These are phyloP conservation scores for Baorangia bicolor DNA, from an alignment of 768 basidiomycete species.

Conservation along the genomic window DNA sequence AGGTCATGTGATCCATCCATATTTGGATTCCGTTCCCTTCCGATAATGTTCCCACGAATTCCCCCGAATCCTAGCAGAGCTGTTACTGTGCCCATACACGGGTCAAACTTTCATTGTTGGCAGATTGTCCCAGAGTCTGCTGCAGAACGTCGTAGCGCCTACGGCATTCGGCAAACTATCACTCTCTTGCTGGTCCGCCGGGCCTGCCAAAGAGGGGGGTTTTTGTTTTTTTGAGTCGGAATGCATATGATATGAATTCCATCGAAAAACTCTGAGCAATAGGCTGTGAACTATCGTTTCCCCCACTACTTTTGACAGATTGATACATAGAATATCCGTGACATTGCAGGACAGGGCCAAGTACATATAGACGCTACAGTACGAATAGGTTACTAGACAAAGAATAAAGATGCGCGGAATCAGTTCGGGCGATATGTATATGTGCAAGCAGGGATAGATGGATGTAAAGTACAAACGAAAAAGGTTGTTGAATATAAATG, in stretches of 20 bases:
- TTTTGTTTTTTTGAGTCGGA: not conserved
- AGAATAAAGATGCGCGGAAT: not conserved
- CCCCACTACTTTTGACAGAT: too few relatives aligned
- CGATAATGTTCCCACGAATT: not conserved
- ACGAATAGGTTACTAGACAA: not conserved
- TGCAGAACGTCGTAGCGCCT: too few relatives aligned
- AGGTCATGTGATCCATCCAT: not conserved
- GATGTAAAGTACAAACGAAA: not conserved
- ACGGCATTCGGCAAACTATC: too few relatives aligned
- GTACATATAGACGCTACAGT: not conserved
- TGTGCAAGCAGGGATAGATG: not conserved
- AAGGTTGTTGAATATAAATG: not conserved
- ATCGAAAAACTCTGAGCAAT: too few relatives aligned
- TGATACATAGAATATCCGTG: too few relatives aligned
- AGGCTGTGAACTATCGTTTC: too few relatives aligned
- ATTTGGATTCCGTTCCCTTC: constrained; percentile 4
- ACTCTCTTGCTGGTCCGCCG: too few relatives aligned
- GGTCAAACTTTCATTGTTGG: too few relatives aligned
- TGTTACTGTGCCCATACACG: too few relatives aligned
- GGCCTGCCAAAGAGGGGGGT: too few relatives aligned
- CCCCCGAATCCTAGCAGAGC: not conserved
- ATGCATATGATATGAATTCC: too few relatives aligned
- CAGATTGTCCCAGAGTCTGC: too few relatives aligned
- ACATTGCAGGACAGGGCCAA: not conserved
- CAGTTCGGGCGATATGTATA: not conserved